Evolutionary conservation across 208 protist species (phyloP), one percentile per base, ranked within the genome.

Genomic region (Herpetomonas samuelpessoai): DNA sequence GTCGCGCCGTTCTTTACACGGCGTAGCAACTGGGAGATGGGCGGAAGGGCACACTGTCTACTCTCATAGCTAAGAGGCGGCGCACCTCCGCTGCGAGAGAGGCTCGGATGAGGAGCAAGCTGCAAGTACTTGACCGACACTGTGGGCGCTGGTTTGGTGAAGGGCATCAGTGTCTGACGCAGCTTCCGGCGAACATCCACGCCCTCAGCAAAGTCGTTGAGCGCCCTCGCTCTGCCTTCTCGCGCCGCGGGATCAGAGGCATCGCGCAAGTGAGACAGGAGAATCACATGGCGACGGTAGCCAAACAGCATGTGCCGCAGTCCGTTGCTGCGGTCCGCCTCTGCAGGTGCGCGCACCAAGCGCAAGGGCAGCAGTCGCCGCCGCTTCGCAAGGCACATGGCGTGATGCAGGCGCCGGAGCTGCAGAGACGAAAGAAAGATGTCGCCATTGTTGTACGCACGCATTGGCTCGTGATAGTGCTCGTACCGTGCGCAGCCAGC

Each of bases 291-390:
- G 41, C 60, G 71, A 38, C 72, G 62, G 57, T 92, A 95, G 16
- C 88, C 88, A 35, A 83, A 76, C 4, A 95, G 59, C 4, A 92
- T 57, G 57, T 95, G 88, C 19, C 39, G 71, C 48, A 78, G 88
- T 47, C 67, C 68, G 26, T 60, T 70, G 41, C 62, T 71, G 35
- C 35, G 35, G 35, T 41, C 35, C 9, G 35, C 19, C 39, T 78
- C 56, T 0, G 75, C 50, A 24, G 83, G 68, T 1, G 57, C 28
- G 10, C 79, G 79, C 14, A 95, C 76, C 6, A 91, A 49, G 22
- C 64, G 74, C 14, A 95, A 45, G 12, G 88, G 85, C 38, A 91
- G 65, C 35, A 92, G 62, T 4, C 74, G 71, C 12, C 85, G 75
- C 27, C 59, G 68, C 45, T 79, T 63, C 1, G 83, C 87, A 6